Percentiles rank a stretch among this genome's conserved stretches.
These are phyloP conservation scores for Exophiala bonariae DNA, from an alignment of 2,329 filamentous ascomycete genomes.

Conservation along the genomic window DNA sequence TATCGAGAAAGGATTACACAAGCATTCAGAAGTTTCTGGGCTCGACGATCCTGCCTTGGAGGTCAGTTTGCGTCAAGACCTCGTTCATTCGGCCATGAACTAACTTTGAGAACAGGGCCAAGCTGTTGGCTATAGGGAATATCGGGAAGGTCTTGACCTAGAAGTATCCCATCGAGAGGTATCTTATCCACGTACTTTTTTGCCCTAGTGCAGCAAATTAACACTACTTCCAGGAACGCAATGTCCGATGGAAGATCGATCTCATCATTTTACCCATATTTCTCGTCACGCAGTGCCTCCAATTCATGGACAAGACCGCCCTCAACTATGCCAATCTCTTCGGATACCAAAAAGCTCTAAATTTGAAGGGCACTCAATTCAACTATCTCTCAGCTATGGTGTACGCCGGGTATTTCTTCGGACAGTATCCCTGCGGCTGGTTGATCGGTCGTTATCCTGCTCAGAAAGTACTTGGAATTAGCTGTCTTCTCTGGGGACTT, in stretches of 20 bases:
- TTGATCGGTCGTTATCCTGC: constrained; percentile 41
- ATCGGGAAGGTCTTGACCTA: constrained; percentile 5
- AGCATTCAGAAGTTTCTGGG: not conserved
- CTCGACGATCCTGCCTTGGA: not conserved
- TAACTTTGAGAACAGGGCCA: not conserved
- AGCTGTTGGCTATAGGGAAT: constrained; percentile 6
- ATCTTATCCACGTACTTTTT: not conserved
- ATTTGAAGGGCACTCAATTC: constrained; percentile 2
- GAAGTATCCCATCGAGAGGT: constrained; percentile 3
- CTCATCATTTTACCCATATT: constrained; percentile 25
- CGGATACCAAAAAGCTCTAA: constrained; percentile 38
- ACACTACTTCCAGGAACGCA: not conserved
- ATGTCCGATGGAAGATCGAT: constrained; percentile 9
- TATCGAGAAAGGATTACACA: not conserved
- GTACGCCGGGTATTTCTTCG: constrained; percentile 43
- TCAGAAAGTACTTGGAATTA: constrained; percentile 41
- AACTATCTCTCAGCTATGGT: constrained; percentile 24
- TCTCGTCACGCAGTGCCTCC: constrained; percentile 48
- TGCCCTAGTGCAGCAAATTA: not conserved
- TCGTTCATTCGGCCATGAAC: too few relatives aligned
- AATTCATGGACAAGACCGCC: constrained; percentile 55
- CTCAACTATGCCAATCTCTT: constrained; percentile 32
- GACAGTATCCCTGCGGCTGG: constrained; percentile 41
- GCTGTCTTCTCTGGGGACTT: constrained; percentile 19
- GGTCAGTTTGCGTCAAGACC: too few relatives aligned